phyloP scores from a whole-genome alignment of 768 basidiomycete species.

The Lyophyllum atratum region DNA sequence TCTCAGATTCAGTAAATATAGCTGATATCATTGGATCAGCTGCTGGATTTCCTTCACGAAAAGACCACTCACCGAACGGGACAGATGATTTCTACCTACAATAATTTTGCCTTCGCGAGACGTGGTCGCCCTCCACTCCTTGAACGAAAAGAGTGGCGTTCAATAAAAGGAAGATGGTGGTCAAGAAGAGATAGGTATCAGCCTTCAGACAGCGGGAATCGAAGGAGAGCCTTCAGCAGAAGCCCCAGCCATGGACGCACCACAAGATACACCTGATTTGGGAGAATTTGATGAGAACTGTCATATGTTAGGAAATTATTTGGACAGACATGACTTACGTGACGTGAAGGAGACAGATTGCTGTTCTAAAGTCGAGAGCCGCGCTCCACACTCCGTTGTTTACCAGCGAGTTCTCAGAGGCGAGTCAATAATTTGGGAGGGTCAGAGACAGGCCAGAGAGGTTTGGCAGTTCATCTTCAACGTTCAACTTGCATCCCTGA shows the following conservation, averaged over 20 bases:
- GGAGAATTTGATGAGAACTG: conserved; percentile 22
- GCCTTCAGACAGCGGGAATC: neutral
- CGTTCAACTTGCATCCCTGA: neutral
- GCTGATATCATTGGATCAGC: neutral
- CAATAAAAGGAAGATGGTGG: conserved; percentile 12
- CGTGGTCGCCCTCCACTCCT: neutral
- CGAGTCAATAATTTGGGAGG: no score
- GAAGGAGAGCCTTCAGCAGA: neutral
- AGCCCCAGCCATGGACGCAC: conserved; percentile 6
- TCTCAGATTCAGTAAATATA: neutral
- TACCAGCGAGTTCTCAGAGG: neutral
- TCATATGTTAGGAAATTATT: conserved; percentile 7
- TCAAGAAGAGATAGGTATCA: neutral
- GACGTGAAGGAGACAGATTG: neutral
- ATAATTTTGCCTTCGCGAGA: neutral
- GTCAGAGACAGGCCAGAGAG: no score
- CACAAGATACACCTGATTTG: conserved; percentile 10
- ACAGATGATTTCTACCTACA: neutral
- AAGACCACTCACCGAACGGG: neutral
- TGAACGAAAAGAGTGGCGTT: conserved; percentile 36
- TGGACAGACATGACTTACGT: conserved; percentile 12
- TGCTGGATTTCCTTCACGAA: neutral
- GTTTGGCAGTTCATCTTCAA: no score
- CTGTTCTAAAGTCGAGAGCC: neutral
- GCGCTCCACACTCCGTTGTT: no score